Base-by-base conservation (phyloP, 495 filamentous ascomycete species). In the Cercophora newfieldiana region DNA sequence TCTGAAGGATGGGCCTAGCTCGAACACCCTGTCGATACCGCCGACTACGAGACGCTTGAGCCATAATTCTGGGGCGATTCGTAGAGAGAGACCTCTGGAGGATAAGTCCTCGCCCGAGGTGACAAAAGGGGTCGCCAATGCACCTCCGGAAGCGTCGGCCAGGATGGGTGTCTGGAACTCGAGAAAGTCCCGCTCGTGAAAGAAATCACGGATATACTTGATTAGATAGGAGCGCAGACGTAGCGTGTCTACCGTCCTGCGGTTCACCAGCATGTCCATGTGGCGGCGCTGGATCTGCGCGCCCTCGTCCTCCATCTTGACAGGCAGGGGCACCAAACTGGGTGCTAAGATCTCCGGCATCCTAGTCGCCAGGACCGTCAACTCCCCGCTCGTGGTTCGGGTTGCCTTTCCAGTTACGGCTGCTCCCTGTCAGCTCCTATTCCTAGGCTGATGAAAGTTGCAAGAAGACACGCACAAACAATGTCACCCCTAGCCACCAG, bases 31-130 rank as follows among this genome's bases (percentile, higher is more conserved):
- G 78, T 97, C 90, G 4, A 97, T 81, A 54, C 95, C 95, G 73
- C 95, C 95, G 19, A 98, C 93, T 25, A 98, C 89, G 55, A 99
- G 85, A 84, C 92, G 89, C 87, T 99, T 99, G 67, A 99, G 87
- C 79, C 94, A 96, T 29, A 99, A 81, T 75, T 99, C 95, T 0
- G 95, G 96, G 7, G 95, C 95, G 55, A 99, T 87, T 74, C 95
- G 75, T 64, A 98, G 78, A 12, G 90, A 84, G 21, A 99, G 78
- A 65, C 86, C 76, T 48, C 85, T 88, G 22, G 87, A 86, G 0
- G 86, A 80, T 58, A 94, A 88, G 61, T 91, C 37, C 37, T 44
- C 91, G 2, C 86, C 89, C 2, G 91, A 86, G 0, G 93, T 97
- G 59, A 85, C 79, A 73, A 99, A 99, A 5, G 95, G 92, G 33